A percentile compares a stretch with the other conserved stretches of the same genome.
These are phyloP conservation scores for Trametes sp. DNA, from an alignment of 1,284 basidiomycete species.

Conservation along the genomic window DNA sequence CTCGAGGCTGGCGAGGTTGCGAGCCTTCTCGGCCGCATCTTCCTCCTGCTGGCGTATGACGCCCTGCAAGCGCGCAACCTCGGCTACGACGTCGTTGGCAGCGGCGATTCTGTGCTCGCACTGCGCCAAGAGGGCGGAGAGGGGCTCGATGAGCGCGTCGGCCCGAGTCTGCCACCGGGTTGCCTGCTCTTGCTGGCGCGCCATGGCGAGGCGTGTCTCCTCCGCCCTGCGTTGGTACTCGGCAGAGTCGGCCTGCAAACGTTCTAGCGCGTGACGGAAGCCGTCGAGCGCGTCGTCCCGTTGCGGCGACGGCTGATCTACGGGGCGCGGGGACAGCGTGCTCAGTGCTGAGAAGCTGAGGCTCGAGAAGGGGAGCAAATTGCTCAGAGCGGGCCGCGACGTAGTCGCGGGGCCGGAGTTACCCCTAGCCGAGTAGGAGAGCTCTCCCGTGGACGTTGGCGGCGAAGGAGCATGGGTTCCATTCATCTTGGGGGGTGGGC, in stretches of 20 bases:
- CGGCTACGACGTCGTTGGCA: conserved; percentile 1
- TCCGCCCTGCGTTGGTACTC: conserved; percentile 11
- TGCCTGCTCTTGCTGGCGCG: conserved; percentile 18
- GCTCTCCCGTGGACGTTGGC: background rate
- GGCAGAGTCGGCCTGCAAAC: conserved; percentile 10
- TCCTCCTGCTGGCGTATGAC: conserved; percentile 7
- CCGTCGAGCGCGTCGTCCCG: conserved; percentile 10
- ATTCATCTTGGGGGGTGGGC: background rate
- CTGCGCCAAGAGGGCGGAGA: background rate
- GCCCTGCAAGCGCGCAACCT: conserved; percentile 2
- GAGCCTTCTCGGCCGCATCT: background rate
- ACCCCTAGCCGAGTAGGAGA: background rate
- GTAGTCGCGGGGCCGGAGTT: background rate
- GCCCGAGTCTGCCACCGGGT: conserved; percentile 21
- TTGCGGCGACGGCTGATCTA: background rate
- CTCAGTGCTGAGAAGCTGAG: background rate
- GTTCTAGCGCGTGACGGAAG: conserved; percentile 14
- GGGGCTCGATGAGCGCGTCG: conserved; percentile 7
- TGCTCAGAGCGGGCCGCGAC: background rate
- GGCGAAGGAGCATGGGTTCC: background rate
- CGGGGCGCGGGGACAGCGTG: background rate
- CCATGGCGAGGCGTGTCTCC: conserved; percentile 12
- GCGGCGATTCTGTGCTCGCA: conserved; percentile 10
- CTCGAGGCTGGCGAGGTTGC: background rate
- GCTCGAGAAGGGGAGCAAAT: conserved; percentile 1